Base-by-base conservation (phyloP, 352 stramenopile genomes). In the Globisporangium camurandrum region DNA sequence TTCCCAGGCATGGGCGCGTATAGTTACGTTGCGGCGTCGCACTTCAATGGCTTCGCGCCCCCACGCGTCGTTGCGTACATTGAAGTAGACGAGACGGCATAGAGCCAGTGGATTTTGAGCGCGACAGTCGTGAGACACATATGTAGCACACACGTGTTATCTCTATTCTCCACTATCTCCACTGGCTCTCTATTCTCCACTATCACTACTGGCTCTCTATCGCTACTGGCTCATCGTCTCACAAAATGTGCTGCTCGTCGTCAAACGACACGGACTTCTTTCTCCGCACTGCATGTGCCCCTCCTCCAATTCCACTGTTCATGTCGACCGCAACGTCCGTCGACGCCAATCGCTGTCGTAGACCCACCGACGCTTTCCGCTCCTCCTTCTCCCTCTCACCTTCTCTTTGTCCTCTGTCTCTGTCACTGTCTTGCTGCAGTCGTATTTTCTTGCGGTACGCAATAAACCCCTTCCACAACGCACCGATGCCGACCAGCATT, bases 1-100 rank as follows among this genome's bases (percentile, higher is more conserved):
- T 98, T 97, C 71, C 83, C 94, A 39, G 90, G 89, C 79, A 97
- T 97, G 89, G 94, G 94, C 50, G 93, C 93, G 27, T 98, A 98
- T 70, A 97, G 83, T 40, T 92, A 82, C 56, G 81, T 82, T 28
- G 87, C 85, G 12, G 79, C 81, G 34, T 96, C 89, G 33, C 72
- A 89, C 65, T 97, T 97, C 47, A 97, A 97, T 69, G 89, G 89
- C 17, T 95, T 97, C 53, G 80, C 73, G 52, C 89, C 82, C 41
- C 88, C 88, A 1, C 73, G n/a, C n/a, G n/a, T n/a, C n/a, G n/a
- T n/a, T n/a, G n/a, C n/a, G n/a, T n/a, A n/a, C n/a, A n/a, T n/a
- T n/a, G n/a, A n/a, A n/a, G 46, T 97, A 96, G 66, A 95, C 93
- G 5, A 1, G 17, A 19, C 36, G 17, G 9, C 11, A 39, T 5